Conservation (phyloP, 176 grass and related monocot species). For the Avena insularis region DNA sequence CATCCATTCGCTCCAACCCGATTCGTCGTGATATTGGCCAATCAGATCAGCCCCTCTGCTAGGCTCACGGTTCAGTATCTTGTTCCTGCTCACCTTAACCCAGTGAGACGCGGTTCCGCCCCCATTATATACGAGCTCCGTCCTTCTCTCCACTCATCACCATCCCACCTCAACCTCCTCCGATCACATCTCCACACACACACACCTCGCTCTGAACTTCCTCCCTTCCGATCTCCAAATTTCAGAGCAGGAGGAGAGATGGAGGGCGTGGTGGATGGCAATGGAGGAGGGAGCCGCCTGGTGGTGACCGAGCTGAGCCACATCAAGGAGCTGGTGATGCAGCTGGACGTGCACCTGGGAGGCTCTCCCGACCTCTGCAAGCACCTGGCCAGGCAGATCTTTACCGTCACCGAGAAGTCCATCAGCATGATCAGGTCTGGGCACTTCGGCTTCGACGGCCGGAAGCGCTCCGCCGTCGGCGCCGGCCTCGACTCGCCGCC, state of each 20-base stretch:
- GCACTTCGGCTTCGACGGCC: neutral
- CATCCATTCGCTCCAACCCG: neutral
- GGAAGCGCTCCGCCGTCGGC: conserved; percentile 8
- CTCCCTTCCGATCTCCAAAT: neutral
- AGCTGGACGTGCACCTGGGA: conserved; percentile 54
- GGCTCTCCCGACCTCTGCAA: conserved; percentile 47
- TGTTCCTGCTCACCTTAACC: neutral
- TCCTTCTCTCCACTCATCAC: neutral
- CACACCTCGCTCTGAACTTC: neutral
- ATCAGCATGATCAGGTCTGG: conserved; percentile 54
- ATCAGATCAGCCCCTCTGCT: neutral
- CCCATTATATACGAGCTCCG: conserved; percentile 14
- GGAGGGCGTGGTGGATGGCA: conserved; percentile 21
- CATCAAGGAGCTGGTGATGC: conserved; percentile 57
- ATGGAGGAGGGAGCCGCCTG: conserved; percentile 33
- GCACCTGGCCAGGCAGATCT: conserved; percentile 54
- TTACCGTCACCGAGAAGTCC: conserved; percentile 48
- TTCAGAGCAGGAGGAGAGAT: conserved; percentile 13
- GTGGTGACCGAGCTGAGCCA: conserved; percentile 59
- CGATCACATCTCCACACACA: neutral
- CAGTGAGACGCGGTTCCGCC: neutral
- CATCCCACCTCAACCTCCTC: neutral
- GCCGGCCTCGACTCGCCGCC: conserved; percentile 26
- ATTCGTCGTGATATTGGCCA: conserved; percentile 6
- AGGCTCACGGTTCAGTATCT: conserved; percentile 28